These are phyloP conservation scores for Phaeomoniella chlamydospora DNA, from an alignment of 2,329 filamentous ascomycete genomes.

Conservation along the genomic window DNA sequence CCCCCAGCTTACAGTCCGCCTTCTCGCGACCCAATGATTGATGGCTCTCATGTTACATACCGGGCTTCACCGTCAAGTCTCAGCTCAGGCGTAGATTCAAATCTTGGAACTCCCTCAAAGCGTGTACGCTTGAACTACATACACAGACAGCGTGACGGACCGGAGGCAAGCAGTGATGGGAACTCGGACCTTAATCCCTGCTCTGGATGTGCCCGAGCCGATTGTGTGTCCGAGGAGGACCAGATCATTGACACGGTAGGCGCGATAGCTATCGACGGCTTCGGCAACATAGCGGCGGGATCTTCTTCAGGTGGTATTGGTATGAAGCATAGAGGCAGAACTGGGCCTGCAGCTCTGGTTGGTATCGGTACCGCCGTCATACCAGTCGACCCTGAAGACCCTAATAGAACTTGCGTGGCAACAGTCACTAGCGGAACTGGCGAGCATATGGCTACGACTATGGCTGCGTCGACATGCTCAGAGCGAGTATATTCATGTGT, in stretches of 20 bases:
- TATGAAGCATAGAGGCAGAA: slow-evolving; percentile 88
- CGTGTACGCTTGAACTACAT: background rate
- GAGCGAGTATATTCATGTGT: slow-evolving; percentile 65
- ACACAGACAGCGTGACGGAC: background rate
- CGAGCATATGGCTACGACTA: slow-evolving; percentile 93
- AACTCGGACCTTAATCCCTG: slow-evolving; percentile 1
- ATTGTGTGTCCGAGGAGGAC: slow-evolving; percentile 26
- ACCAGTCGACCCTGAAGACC: slow-evolving; percentile 58
- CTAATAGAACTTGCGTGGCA: slow-evolving; percentile 56
- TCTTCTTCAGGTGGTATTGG: slow-evolving; percentile 96
- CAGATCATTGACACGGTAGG: slow-evolving; percentile 88
- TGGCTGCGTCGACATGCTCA: slow-evolving; percentile 77
- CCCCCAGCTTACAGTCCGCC: background rate
- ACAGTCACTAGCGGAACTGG: slow-evolving; percentile 88
- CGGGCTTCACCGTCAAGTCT: background rate
- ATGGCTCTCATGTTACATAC: background rate
- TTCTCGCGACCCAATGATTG: background rate
- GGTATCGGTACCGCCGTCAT: slow-evolving; percentile 83
- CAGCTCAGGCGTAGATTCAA: background rate
- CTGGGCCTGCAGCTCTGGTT: slow-evolving; percentile 84
- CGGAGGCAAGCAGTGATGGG: background rate
- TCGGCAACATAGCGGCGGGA: slow-evolving; percentile 79
- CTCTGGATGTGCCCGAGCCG: too few species aligned
- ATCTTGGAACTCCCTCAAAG: background rate
- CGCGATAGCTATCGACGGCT: slow-evolving; percentile 78